phyloP scores from a whole-genome alignment of 2,329 filamentous ascomycete species.

The Pseudopithomyces chartarum region DNA sequence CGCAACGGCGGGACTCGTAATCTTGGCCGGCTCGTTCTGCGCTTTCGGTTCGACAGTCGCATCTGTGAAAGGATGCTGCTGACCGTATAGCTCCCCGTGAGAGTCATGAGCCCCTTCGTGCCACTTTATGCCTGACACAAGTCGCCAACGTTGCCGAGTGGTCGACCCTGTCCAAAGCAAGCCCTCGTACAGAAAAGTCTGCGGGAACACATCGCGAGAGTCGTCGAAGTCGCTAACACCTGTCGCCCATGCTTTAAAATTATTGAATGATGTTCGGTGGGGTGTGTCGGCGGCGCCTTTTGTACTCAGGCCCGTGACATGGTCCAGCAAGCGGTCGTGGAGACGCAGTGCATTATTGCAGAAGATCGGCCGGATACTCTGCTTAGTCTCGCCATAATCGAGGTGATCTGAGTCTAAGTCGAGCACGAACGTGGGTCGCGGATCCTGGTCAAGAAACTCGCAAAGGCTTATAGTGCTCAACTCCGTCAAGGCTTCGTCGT shows the following conservation, averaged over 20 bases:
- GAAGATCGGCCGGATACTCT: conserved; percentile 32
- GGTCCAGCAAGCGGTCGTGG: conserved; percentile 35
- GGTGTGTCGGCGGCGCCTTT: conserved; percentile 3
- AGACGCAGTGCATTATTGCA: conserved; percentile 36
- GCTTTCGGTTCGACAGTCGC: background rate
- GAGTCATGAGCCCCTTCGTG: conserved; percentile 9
- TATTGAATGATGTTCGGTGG: conserved; percentile 30
- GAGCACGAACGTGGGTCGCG: conserved; percentile 38
- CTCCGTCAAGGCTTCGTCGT: conserved; percentile 23
- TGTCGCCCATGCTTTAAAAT: conserved; percentile 51
- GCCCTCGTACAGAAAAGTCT: conserved; percentile 42
- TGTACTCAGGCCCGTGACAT: conserved; percentile 18
- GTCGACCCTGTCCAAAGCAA: conserved; percentile 40
- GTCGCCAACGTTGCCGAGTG: conserved; percentile 33
- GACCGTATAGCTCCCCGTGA: conserved; percentile 8
- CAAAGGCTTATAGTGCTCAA: conserved; percentile 30
- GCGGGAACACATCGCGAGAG: conserved; percentile 52
- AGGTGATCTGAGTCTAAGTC: conserved; percentile 36
- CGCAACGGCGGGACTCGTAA: background rate
- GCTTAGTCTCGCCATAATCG: conserved; percentile 6
- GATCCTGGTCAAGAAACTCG: conserved; percentile 39
- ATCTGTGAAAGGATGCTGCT: background rate
- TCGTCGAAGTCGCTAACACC: conserved; percentile 51
- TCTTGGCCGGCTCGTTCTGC: background rate
- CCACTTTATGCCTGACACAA: conserved; percentile 30